Conservation (phyloP, 2,329 filamentous ascomycete species). For the Pseudocercospora fuligena region DNA sequence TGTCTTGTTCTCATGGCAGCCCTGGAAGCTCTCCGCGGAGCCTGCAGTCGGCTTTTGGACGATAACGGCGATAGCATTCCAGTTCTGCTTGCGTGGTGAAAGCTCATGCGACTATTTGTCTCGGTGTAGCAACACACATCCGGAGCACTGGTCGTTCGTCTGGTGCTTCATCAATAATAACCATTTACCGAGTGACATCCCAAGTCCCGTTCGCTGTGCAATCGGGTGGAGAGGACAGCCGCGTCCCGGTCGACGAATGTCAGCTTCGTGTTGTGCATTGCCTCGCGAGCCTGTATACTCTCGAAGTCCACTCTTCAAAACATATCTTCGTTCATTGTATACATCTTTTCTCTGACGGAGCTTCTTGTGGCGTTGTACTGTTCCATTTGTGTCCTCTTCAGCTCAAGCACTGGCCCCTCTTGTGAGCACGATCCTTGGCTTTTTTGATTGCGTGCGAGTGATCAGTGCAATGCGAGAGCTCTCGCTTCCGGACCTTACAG, state of each 20-base stretch:
- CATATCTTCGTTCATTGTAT: not conserved
- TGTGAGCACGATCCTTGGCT: not conserved
- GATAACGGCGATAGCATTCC: not conserved
- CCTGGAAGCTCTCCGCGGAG: not conserved
- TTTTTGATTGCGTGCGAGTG: slow-evolving; percentile 4
- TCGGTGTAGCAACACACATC: not conserved
- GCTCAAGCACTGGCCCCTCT: not conserved
- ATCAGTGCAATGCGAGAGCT: not conserved
- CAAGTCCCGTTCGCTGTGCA: not conserved
- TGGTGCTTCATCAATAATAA: not conserved
- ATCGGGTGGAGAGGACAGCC: not conserved
- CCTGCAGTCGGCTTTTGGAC: not conserved
- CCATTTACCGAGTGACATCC: not conserved
- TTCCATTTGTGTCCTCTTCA: not conserved
- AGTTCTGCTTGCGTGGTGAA: not conserved
- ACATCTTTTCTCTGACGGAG: not conserved
- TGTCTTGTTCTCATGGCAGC: not conserved
- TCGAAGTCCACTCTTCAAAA: not conserved
- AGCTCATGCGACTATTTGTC: not conserved
- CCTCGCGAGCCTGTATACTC: not conserved
- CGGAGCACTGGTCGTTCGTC: not conserved
- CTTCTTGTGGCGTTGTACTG: not conserved
- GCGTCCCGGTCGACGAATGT: not conserved
- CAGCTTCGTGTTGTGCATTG: not conserved
- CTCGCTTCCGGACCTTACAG: not conserved